Evolutionary conservation across 2,329 filamentous ascomycete species (phyloP), one percentile per base, ranked within the genome.

Genomic region (Scytalidium lignicola): DNA sequence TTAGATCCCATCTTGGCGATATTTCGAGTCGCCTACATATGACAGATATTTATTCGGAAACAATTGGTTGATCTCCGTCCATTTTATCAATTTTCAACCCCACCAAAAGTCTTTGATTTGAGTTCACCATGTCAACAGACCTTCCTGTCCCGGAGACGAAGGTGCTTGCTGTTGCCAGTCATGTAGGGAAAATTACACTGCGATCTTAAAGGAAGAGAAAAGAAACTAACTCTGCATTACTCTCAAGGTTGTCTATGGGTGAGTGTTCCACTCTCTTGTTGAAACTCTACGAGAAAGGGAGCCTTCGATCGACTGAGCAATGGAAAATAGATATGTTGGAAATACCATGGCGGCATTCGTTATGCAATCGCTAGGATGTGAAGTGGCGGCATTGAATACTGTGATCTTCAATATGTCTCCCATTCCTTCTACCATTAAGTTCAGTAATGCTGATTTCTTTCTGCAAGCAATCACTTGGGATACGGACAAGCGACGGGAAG

Each of bases 321-420:
- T 46, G 15, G 10, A 39, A 17, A 55, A 67, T 26, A 96, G 93
- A 66, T 92, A 96, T 78, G 93, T 99, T 58, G 93, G 93, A 46
- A 99, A 99, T 68, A 96, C 92, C 62, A 96, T 99, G 76, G 91
- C 91, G 40, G 90, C 90, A 1, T 95, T 96, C 64, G 89, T 91
- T 57, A 86, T 99, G 78, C 92, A 99, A 68, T 86, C 88, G 1
- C 73, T 99, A 45, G 93, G 93, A 43, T 96, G 90, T 64, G 92
- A 99, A 62, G 92, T 96, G 6, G 87, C 90, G 8, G 89, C 90
- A 2, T 78, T 99, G 61, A 96, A 99, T 67, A 99, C 93, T 0
- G 93, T 99, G 6, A 88, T 99, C 62, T 99, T 96, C 73, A 97
- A 92, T 96, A 74, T 68, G 85, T 71, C 19, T 41, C 45, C 12